Conservation (phyloP, 106 monocot species). For the Ottelia alismoides region DNA sequence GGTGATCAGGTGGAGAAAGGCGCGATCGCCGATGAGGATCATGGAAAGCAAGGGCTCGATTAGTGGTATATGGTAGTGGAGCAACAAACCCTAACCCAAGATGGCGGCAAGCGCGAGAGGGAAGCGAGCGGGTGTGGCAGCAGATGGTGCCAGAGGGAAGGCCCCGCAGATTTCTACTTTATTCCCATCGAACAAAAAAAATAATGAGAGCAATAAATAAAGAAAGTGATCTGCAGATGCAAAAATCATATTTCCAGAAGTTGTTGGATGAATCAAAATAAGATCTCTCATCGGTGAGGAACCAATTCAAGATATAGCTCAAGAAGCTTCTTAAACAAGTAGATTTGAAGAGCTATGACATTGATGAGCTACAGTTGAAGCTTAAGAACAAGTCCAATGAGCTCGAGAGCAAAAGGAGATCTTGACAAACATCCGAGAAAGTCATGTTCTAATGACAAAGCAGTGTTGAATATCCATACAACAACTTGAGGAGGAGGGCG, state of each 20-base stretch:
- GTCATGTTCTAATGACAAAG: too few relatives aligned
- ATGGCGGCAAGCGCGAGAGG: too few relatives aligned
- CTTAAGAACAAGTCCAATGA: slow-evolving; percentile 49
- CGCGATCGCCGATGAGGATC: too few relatives aligned
- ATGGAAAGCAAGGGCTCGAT: too few relatives aligned
- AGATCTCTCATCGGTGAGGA: slow-evolving; percentile 29
- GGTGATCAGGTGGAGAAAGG: too few relatives aligned
- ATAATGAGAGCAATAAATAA: slow-evolving; percentile 44
- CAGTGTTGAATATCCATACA: too few relatives aligned
- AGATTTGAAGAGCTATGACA: slow-evolving; percentile 61
- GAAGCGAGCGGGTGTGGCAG: too few relatives aligned
- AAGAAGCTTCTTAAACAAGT: slow-evolving; percentile 44
- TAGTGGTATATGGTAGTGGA: too few relatives aligned
- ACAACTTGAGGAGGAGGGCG: too few relatives aligned
- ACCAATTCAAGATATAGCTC: slow-evolving; percentile 29
- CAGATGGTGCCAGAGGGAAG: too few relatives aligned
- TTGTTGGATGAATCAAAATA: slow-evolving; percentile 36
- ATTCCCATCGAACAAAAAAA: slow-evolving; percentile 53
- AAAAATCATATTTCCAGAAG: slow-evolving; percentile 47
- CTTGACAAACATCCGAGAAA: slow-evolving; percentile 29
- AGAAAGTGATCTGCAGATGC: slow-evolving; percentile 33
- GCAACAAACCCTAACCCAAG: too few relatives aligned
- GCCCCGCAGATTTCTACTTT: slow-evolving; percentile 44
- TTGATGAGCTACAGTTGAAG: slow-evolving; percentile 31
- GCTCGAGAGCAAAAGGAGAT: slow-evolving; percentile 38